A percentile compares a stretch with the other conserved stretches of the same genome.
phyloP scores from a whole-genome alignment of 2,329 filamentous ascomycete genomes.

The Spiromastix sp. region DNA sequence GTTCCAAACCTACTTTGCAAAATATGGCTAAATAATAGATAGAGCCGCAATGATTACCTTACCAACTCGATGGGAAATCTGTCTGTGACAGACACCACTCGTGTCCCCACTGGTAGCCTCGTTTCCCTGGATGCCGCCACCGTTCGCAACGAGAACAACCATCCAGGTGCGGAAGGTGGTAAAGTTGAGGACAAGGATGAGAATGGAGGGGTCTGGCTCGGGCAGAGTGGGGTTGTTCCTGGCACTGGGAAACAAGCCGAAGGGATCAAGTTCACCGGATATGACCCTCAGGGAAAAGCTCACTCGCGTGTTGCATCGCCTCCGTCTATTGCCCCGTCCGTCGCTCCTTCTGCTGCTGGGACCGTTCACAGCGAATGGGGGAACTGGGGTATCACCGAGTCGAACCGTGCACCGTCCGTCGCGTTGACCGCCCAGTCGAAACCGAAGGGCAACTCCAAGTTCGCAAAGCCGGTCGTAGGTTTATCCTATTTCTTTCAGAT shows the following conservation, averaged over 20 bases:
- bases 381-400: constrained; percentile 8
- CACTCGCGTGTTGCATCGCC: constrained; percentile 10
- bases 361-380: constrained; percentile 12
- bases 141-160: too few species aligned
- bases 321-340: too few species aligned
- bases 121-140: not conserved
- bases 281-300: constrained; percentile 12
- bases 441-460: not conserved
- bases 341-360: constrained; percentile 11
- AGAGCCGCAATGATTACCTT: constrained; percentile 4
- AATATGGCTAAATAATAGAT: too few species aligned
- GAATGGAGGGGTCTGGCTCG: constrained; percentile 13
- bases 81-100: constrained; percentile 1
- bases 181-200: too few species aligned
- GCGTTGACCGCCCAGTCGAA: not conserved
- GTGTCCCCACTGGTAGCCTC: too few species aligned
- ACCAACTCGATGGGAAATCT: constrained; percentile 3
- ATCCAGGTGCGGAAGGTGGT: too few species aligned
- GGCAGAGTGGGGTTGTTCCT: constrained; percentile 6
- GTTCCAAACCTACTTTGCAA: not conserved
- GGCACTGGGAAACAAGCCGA: constrained; percentile 2
- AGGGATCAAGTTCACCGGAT: constrained; percentile 12
- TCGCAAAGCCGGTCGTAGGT: constrained; percentile 1
- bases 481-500: not conserved
- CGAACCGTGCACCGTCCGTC: not conserved